Evolutionary conservation across 257 asterid genomes (phyloP).

Genomic region (Gardenia jasminoides): DNA sequence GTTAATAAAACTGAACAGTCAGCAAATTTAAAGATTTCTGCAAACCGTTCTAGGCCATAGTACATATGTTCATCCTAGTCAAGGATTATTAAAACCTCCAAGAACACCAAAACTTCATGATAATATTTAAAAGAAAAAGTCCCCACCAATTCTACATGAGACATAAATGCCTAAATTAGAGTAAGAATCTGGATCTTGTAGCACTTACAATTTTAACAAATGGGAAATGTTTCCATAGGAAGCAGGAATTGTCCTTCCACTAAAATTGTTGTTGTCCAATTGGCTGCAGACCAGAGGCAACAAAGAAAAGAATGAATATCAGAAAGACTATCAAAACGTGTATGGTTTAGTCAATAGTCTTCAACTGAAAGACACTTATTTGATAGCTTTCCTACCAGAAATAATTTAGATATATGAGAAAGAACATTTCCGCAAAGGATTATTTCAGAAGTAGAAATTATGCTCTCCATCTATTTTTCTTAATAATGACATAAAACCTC

Average conservation of each 20-base stretch:
- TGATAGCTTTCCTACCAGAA: neutral
- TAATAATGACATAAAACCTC: neutral
- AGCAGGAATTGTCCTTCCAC: conserved; percentile 62
- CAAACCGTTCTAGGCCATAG: neutral
- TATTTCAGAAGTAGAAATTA: neutral
- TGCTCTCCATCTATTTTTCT: neutral
- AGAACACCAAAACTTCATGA: neutral
- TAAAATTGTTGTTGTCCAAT: conserved; percentile 81
- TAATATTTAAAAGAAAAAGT: neutral
- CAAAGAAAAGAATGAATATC: conserved; percentile 5
- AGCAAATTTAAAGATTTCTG: conserved; percentile 3
- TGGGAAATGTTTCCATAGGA: conserved; percentile 67
- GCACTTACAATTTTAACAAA: conserved; percentile 76
- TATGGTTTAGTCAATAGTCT: neutral
- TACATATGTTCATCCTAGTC: neutral
- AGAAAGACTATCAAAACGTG: neutral
- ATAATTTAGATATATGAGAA: neutral
- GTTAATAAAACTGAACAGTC: conserved; percentile 18
- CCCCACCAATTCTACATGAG: neutral
- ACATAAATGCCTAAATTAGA: conserved; percentile 2
- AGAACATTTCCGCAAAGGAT: neutral
- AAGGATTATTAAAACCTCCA: neutral
- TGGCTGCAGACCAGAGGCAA: conserved; percentile 55
- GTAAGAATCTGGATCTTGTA: conserved; percentile 13
- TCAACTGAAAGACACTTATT: neutral